Base-by-base conservation (phyloP, 495 filamentous ascomycete genomes). In the Cercophora sp. region DNA sequence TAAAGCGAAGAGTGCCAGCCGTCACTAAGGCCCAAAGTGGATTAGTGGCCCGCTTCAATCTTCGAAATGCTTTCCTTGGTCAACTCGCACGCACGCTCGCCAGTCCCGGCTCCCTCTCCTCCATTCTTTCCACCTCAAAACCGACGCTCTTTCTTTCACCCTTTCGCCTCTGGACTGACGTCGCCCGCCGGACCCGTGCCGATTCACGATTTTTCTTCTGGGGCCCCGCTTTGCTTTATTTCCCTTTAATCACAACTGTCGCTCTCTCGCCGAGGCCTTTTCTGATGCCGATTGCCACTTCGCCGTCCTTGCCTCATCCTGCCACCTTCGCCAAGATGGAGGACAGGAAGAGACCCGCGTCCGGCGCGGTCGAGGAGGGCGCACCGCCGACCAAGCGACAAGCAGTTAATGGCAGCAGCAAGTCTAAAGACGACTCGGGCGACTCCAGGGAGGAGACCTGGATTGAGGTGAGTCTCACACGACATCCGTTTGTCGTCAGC, bases 311-410 rank as follows among this genome's bases (percentile, higher is more conserved):
- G 76, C 80, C 87, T 78, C 79, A 81, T 74, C 78, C 83, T 65
- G 74, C 77, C 68, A 71, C 70, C 67, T 67, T 74, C n/a, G n/a
- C n/a, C 80, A 96, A 90, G 80, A 96, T 96, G 91, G 91, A 96
- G 77, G 89, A 95, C 77, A 89, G 91, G 82, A 96, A 96, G 79
- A 83, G 90, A 81, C 85, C 88, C 60, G 86, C 89, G 56, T 74
- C 81, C 48, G 72, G 76, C 65, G 85, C 83, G 59, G 73, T 81
- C 64, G 89, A 91, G 70, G 87, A 92, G 43, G 75, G 83, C 55
- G 87, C 85, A 51, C 91, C 90, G 35, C 88, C 89, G 8, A 82
- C 78, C 62, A 96, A 96, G 79, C 85, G 88, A 67, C 89, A 92
- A 70, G 87, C 86, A 8, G 75, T 88, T 16, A 93, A 93, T 73